A percentile compares a stretch with the other conserved stretches of the same genome.
phyloP scores from a whole-genome alignment of 352 stramenopile species.

The Globisporangium barbulae region DNA sequence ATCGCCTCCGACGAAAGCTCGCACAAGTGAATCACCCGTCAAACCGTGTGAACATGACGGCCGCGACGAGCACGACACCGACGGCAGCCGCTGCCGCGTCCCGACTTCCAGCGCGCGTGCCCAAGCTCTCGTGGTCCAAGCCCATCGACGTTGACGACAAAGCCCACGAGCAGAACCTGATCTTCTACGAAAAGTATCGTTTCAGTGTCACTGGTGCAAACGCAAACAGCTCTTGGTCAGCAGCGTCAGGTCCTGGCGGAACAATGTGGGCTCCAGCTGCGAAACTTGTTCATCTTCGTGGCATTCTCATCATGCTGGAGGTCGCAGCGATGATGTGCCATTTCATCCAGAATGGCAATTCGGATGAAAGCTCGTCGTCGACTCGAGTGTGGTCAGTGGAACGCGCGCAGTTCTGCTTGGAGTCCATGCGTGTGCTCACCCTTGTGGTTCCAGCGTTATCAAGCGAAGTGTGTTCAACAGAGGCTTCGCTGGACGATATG shows the following conservation, averaged over 20 bases:
- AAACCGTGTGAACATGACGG: slow-evolving; percentile 27
- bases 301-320: slow-evolving; percentile 76
- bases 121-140: slow-evolving; percentile 74
- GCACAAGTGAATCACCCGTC: slow-evolving; percentile 56
- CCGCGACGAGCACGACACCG: slow-evolving; percentile 36
- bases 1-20: slow-evolving; percentile 62
- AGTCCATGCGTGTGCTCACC: slow-evolving; percentile 71
- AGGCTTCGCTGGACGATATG: slow-evolving; percentile 53
- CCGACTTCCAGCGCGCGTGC: slow-evolving; percentile 60
- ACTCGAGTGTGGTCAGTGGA: slow-evolving; percentile 75
- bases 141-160: slow-evolving; percentile 85
- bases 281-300: slow-evolving; percentile 71
- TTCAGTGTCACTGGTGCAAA: slow-evolving; percentile 56
- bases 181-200: slow-evolving; percentile 84
- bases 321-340: slow-evolving; percentile 67
- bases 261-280: slow-evolving; percentile 69
- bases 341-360: slow-evolving; percentile 51
- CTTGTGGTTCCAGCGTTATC: slow-evolving; percentile 66
- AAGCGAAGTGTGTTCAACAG: slow-evolving; percentile 73
- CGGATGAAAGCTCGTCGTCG: slow-evolving; percentile 47
- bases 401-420: slow-evolving; percentile 75
- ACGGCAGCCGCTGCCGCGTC: slow-evolving; percentile 51
- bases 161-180: slow-evolving; percentile 73
- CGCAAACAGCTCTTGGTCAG: slow-evolving; percentile 52
- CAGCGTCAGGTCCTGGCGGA: slow-evolving; percentile 42